Evolutionary conservation across 2,329 filamentous ascomycete species (phyloP), one percentile per base, ranked within the genome.

Genomic region (Arthroderma sp.): DNA sequence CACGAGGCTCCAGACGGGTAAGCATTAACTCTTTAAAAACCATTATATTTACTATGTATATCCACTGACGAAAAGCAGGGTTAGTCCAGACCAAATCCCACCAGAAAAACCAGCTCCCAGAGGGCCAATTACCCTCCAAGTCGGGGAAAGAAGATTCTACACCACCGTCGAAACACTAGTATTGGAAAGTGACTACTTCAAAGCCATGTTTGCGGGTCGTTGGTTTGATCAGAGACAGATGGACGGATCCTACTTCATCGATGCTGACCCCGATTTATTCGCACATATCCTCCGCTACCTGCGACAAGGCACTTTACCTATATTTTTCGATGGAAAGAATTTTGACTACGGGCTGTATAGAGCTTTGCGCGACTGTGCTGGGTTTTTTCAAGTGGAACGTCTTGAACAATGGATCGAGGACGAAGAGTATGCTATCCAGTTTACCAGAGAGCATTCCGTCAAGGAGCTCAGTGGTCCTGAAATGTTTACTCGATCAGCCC

Each of bases 131-230:
- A 34, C 15, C 6, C 15, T 49, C n/a, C 44, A 40, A 11, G 40
- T 49, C 28, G 44, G 47, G 9, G 42, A 49, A 31, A 9, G 22
- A n/a, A 33, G 10, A 8, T 49, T 34, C 27, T 6, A 29, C 30
- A 49, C 47, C 11, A 47, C 40, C 9, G 38, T 42, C 8, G 44
- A 31, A 29, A 47, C 47, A 4, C 29, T 47, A 15, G 30, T 15
- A 15, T 37, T 36, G 15, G 44, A 15, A 45, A 49, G 47, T 31
- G 32, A 40, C 9, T 49, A 47, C 27, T 49, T 49, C 39, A 43
- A 49, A 31, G 32, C 34, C 4, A 40, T 38, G 15, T 47, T 49
- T 29, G 47, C 47, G 5, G 45, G 41, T 27, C 22, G n/a, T 7
- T 47, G 41, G 44, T 29, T 27, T 27, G 29, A 33, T 29, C 37